Percentiles rank a stretch among this genome's conserved stretches.
These are phyloP conservation scores for Sporothrix humicola DNA, from an alignment of 2,329 filamentous ascomycete genomes.

Conservation along the genomic window DNA sequence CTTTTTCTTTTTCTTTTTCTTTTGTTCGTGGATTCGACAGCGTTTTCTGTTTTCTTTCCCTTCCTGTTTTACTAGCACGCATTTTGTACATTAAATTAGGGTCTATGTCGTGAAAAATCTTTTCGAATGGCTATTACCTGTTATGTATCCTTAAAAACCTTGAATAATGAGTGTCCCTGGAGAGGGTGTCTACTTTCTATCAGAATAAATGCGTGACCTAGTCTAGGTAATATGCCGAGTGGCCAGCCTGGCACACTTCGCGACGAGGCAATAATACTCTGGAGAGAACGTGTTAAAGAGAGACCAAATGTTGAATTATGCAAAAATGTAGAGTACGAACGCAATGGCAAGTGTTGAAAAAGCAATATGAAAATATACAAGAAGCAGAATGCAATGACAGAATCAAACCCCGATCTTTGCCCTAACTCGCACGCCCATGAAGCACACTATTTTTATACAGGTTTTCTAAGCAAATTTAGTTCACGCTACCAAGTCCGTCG, in stretches of 20 bases:
- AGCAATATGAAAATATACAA: neutral
- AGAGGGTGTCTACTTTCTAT: neutral
- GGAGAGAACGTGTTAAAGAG: neutral
- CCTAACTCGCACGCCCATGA: neutral
- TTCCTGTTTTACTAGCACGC: neutral
- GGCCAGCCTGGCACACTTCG: neutral
- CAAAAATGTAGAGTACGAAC: neutral
- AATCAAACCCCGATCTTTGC: neutral
- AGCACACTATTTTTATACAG: neutral
- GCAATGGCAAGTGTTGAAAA: neutral
- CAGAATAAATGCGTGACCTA: neutral
- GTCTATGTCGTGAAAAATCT: neutral
- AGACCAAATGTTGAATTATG: conserved; percentile 9
- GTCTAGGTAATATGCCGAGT: neutral
- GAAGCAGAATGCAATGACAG: neutral
- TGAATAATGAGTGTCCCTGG: neutral
- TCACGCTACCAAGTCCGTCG: neutral
- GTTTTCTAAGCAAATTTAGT: neutral
- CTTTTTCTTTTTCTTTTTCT: neutral
- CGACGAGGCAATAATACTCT: neutral
- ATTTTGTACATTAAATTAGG: neutral
- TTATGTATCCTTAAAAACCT: neutral
- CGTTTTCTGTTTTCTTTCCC: neutral
- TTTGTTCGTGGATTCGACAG: neutral
- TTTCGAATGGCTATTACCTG: neutral